A percentile compares a stretch with the other conserved stretches of the same genome.
These are phyloP conservation scores for Elaphomyces granulatus DNA, from an alignment of 495 filamentous ascomycete genomes.

Conservation along the genomic window DNA sequence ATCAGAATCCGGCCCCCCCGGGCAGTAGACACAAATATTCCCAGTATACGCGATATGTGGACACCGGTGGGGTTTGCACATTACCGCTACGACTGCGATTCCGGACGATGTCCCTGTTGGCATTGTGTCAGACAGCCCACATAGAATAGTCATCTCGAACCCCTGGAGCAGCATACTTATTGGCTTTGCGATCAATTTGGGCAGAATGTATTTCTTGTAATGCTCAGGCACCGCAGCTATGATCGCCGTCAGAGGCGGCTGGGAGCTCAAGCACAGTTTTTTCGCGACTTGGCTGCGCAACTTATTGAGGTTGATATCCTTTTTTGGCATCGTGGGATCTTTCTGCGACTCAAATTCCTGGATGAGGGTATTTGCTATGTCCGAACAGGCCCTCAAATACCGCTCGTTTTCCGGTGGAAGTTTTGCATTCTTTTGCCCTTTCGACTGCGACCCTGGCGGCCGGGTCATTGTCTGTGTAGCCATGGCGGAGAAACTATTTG, in stretches of 20 bases:
- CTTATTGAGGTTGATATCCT: constrained; percentile 85
- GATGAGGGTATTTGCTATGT: constrained; percentile 84
- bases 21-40: constrained; percentile 98
- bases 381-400: constrained; percentile 83
- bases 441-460: constrained; percentile 35
- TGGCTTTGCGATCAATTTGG: constrained; percentile 89
- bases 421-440: constrained; percentile 52
- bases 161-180: constrained; percentile 62
- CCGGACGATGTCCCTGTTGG: constrained; percentile 80
- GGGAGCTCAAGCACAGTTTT: constrained; percentile 72
- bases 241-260: constrained; percentile 88
- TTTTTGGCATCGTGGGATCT: constrained; percentile 53
- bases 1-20: constrained; percentile 90
- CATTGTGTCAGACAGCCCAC: constrained; percentile 10
- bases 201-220: constrained; percentile 98
- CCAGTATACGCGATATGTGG: constrained; percentile 96
- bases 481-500: constrained; percentile 33
- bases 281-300: constrained; percentile 78
- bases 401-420: constrained; percentile 85
- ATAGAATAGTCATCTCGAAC: no score
- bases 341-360: constrained; percentile 74
- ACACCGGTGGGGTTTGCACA: constrained; percentile 98
- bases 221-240: constrained; percentile 95
- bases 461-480: constrained; percentile 48
- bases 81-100: constrained; percentile 97